Conservation (phyloP, 192 early-diverging fungal species). For the Diversispora eburnea region DNA sequence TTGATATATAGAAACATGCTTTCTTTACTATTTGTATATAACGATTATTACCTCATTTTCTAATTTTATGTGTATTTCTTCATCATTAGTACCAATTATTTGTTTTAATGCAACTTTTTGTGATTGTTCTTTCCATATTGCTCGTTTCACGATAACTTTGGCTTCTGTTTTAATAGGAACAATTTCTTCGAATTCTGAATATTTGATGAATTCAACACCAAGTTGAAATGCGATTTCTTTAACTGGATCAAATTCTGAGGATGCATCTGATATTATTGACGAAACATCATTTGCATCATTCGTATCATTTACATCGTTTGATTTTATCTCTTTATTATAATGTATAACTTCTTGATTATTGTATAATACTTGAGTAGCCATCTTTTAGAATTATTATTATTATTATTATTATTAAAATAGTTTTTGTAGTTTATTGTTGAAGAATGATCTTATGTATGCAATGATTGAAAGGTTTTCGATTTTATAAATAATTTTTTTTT, state of each 20-base stretch:
- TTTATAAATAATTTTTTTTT: no score
- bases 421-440: no score
- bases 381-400: no score
- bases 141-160: background rate
- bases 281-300: background rate
- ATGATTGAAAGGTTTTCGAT: no score
- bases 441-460: no score
- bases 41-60: background rate
- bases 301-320: background rate
- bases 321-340: no score
- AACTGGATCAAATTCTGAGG: background rate
- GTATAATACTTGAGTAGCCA: no score
- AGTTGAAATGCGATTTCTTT: constrained; percentile 3
- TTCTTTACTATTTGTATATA: background rate
- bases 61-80: constrained; percentile 4
- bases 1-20: background rate
- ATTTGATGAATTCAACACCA: background rate
- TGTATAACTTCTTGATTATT: no score
- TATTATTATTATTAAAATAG: no score
- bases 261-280: background rate
- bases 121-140: background rate
- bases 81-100: background rate
- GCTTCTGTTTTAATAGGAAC: background rate
- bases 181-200: background rate
- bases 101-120: background rate